phyloP scores from a whole-genome alignment of 768 basidiomycete species.

The Wakefieldia striispora region DNA sequence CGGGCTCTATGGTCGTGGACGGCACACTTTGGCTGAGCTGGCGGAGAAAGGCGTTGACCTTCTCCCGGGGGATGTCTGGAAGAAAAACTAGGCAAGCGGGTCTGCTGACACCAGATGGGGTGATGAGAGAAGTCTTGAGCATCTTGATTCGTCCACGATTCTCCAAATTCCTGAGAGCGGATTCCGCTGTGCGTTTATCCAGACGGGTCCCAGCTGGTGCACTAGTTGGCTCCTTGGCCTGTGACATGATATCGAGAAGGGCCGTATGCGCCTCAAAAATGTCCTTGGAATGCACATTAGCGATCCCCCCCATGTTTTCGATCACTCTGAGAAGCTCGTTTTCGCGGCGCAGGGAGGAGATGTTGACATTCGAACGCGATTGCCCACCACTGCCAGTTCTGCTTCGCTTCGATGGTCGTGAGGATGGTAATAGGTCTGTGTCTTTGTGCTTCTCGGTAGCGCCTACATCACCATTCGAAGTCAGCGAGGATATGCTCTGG shows the following conservation, averaged over 20 bases:
- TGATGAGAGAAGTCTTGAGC: constrained; percentile 61
- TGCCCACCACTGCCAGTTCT: constrained; percentile 13
- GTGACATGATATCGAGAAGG: constrained; percentile 55
- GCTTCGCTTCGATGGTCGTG: constrained; percentile 23
- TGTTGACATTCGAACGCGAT: constrained; percentile 50
- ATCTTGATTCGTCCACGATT: constrained; percentile 65
- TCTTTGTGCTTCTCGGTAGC: constrained; percentile 17
- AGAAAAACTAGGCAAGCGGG: constrained; percentile 65
- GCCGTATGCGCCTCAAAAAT: constrained; percentile 65
- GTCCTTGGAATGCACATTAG: constrained; percentile 64
- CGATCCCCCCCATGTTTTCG: constrained; percentile 64
- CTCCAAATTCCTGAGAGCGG: constrained; percentile 61
- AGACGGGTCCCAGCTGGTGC: constrained; percentile 64
- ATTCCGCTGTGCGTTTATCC: constrained; percentile 69
- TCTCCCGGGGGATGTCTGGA: constrained; percentile 51
- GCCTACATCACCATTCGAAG: not conserved
- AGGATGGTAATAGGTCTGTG: not conserved
- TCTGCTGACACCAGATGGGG: constrained; percentile 56
- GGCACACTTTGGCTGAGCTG: constrained; percentile 43
- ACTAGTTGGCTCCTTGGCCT: constrained; percentile 67
- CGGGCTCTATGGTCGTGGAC: constrained; percentile 30
- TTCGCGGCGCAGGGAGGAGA: constrained; percentile 77
- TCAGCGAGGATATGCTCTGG: not conserved
- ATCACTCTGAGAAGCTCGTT: constrained; percentile 73
- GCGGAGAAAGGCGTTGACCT: constrained; percentile 56